phyloP scores from a whole-genome alignment of 2,329 filamentous ascomycete genomes.

The Fusarium oxysporum region DNA sequence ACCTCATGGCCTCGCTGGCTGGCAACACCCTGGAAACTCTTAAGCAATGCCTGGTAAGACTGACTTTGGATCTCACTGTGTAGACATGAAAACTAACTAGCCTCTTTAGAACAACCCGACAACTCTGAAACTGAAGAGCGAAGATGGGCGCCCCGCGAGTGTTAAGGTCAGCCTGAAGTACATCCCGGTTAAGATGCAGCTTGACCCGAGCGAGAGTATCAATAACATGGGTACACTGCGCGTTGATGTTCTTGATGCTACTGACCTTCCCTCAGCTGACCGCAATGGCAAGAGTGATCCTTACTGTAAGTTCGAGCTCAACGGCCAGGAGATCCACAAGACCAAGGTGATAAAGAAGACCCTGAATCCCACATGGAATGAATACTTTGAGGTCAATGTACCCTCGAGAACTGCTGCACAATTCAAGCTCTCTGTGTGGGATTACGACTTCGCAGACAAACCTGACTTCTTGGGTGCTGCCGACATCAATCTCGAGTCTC shows the following conservation, averaged over 20 bases:
- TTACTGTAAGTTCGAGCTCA: conserved; percentile 93
- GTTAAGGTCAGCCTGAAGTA: conserved; percentile 95
- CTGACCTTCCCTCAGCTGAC: conserved; percentile 91
- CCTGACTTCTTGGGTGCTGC: conserved; percentile 88
- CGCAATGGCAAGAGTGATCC: conserved; percentile 97
- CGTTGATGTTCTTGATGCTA: conserved; percentile 90
- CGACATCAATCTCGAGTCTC: conserved; percentile 77
- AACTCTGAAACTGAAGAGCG: conserved; percentile 80
- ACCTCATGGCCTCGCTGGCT: conserved; percentile 82
- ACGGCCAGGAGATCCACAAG: conserved; percentile 92
- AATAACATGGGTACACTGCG: conserved; percentile 98
- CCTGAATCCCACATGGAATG: conserved; percentile 93
- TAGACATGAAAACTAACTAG: background rate
- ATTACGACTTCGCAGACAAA: conserved; percentile 97
- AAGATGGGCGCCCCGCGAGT: conserved; percentile 76
- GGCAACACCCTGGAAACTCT: conserved; percentile 89
- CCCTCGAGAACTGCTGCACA: conserved; percentile 87
- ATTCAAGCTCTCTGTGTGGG: conserved; percentile 85
- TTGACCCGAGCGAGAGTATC: conserved; percentile 95
- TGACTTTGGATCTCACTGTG: too few relatives aligned
- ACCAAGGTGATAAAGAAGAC: conserved; percentile 98
- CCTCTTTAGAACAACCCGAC: conserved; percentile 85
- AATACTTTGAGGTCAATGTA: conserved; percentile 88
- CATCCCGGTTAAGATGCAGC: conserved; percentile 90
- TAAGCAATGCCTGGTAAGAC: conserved; percentile 83